Base-by-base conservation (phyloP, 441 rosid genomes). In the Aleurites moluccanus region DNA sequence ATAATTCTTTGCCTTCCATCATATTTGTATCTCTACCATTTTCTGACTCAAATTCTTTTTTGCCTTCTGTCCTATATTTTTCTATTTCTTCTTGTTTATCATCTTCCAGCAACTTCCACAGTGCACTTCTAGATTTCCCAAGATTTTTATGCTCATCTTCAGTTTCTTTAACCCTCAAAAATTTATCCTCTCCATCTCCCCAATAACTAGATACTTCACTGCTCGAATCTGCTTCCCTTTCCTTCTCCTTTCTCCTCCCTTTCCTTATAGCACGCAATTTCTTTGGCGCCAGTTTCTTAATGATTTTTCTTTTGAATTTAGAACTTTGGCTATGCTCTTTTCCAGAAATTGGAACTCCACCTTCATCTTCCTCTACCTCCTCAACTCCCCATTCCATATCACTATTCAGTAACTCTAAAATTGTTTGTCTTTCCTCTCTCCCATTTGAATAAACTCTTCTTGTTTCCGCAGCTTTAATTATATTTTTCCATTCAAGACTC, bases 251-350 rank as follows among this genome's bases (percentile, higher is more conserved):
- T 38, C 40, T 77, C 64, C 63, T 75, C 56, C 73, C 82, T 61
- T 85, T 88, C 87, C 80, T 87, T 13, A 74, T 35, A 42, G 47
- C 61, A 2, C 82, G 87, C 73, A 91, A 65, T 77, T 85, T 90
- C 88, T 86, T 92, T 0, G 91, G 88, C 69, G 89, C 84, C 21
- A 92, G 68, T 80, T 83, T 91, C 82, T 82, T 82, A 23, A 89
- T 76, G 20, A 92, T 77, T 78, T 77, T 91, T 1, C 80, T 75
- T 75, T 72, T 94, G 8, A 83, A 73, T 60, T 77, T 91, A 1
- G 71, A 33, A 30, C 73, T 80, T 73, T 60, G 81, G 18, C 79
- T 75, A 40, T 69, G 69, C 77, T 79, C 83, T 21, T 67, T 81
- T 23, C 49, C 76, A 38, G 40, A 38, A 38, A 5, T 38, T 38